phyloP scores from a whole-genome alignment of 1,284 basidiomycete genomes.

The Malassezia furfur region DNA sequence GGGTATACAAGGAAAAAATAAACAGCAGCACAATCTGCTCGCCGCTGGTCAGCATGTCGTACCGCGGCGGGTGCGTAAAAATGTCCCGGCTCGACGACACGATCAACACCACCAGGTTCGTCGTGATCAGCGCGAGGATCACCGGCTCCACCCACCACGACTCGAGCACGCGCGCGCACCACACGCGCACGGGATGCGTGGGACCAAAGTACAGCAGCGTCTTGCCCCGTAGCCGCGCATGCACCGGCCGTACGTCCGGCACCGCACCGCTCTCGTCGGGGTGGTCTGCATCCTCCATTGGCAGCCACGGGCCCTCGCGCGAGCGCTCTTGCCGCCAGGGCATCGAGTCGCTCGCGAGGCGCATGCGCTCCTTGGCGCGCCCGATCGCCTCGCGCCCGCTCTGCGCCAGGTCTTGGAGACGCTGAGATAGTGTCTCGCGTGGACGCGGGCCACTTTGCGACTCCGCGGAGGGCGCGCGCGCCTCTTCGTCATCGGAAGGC shows the following conservation, averaged over 20 bases:
- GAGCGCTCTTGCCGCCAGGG: background rate
- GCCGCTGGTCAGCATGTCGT: conserved; percentile 76
- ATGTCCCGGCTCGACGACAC: conserved; percentile 61
- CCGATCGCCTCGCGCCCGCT: background rate
- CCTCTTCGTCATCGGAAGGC: conserved; percentile 3
- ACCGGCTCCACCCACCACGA: conserved; percentile 73
- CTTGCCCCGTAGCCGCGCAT: conserved; percentile 58
- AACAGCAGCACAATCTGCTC: conserved; percentile 57
- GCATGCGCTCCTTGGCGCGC: background rate
- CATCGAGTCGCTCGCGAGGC: background rate
- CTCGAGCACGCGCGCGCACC: conserved; percentile 18
- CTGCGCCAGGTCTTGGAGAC: background rate
- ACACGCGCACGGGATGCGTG: conserved; percentile 30
- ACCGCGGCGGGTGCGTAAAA: conserved; percentile 51
- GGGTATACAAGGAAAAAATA: conserved; percentile 76
- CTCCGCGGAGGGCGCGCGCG: background rate
- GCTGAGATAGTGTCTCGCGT: background rate
- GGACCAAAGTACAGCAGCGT: conserved; percentile 71
- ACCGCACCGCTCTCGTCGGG: background rate
- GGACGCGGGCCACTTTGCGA: background rate
- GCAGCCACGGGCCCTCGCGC: conserved; percentile 5
- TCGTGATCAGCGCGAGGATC: conserved; percentile 72
- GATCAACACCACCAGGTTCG: conserved; percentile 72
- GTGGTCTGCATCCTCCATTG: conserved; percentile 9
- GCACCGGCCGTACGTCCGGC: background rate